Evolutionary conservation across 2,329 filamentous ascomycete genomes (phyloP).

Genomic region (Fusarium napiforme): DNA sequence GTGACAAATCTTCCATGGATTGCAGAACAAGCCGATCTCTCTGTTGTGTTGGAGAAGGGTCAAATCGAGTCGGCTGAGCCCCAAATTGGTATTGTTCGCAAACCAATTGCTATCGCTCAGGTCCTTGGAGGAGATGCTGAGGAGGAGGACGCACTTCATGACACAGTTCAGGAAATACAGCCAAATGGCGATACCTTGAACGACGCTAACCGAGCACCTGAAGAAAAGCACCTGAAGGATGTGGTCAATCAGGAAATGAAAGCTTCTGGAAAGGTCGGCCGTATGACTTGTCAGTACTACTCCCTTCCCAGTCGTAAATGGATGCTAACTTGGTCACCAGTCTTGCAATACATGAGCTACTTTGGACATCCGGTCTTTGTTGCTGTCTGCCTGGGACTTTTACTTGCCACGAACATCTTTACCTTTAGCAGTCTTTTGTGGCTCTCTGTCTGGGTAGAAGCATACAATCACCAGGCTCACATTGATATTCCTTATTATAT

Average conservation of each 20-base stretch:
- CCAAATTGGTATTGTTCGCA: conserved; percentile 59
- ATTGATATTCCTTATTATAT: conserved; percentile 63
- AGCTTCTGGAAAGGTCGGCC: conserved; percentile 57
- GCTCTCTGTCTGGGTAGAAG: conserved; percentile 66
- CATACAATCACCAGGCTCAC: conserved; percentile 56
- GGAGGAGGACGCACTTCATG: conserved; percentile 46
- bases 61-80: conserved; percentile 53
- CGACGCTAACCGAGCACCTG: conserved; percentile 48
- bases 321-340: conserved; percentile 43
- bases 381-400: conserved; percentile 51
- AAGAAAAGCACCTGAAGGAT: conserved; percentile 53
- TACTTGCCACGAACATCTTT: conserved; percentile 55
- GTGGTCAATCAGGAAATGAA: conserved; percentile 61
- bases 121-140: conserved; percentile 50
- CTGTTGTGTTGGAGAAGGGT: conserved; percentile 60
- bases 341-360: conserved; percentile 63
- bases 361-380: conserved; percentile 60
- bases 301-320: not conserved
- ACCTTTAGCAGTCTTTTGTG: conserved; percentile 58
- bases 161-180: conserved; percentile 45
- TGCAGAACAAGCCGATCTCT: conserved; percentile 61
- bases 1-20: conserved; percentile 68
- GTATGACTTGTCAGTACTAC: conserved; percentile 55
- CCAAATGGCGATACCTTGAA: conserved; percentile 46
- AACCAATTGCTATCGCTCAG: conserved; percentile 56